A percentile compares a stretch with the other conserved stretches of the same genome.
Conservation (phyloP, 306 rosid genomes). For the Quercus bicolor region DNA sequence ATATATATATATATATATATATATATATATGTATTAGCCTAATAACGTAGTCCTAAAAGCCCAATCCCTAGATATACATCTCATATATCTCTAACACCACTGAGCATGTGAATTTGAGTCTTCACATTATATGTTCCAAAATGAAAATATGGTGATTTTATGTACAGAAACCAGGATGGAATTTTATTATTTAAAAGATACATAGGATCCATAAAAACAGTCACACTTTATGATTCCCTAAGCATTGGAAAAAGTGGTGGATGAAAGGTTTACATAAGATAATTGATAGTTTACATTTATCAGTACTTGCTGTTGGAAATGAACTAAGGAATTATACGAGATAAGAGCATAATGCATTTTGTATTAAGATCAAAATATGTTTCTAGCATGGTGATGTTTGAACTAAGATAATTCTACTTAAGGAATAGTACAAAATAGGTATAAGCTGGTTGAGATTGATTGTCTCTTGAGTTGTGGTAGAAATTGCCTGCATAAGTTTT, state of each 20-base stretch:
- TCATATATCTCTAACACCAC: too few relatives aligned
- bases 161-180: neutral
- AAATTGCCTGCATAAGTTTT: neutral
- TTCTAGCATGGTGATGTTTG: neutral
- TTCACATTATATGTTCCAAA: neutral
- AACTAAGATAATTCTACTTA: neutral
- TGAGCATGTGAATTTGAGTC: neutral
- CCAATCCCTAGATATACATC: too few relatives aligned
- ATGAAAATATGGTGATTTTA: neutral
- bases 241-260: neutral
- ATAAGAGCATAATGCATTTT: neutral
- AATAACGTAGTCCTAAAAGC: too few relatives aligned
- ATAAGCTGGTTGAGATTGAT: neutral
- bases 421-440: too few relatives aligned
- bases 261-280: neutral
- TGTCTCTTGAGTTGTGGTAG: neutral
- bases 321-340: neutral
- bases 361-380: neutral
- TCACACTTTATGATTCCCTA: neutral
- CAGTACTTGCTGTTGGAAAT: neutral
- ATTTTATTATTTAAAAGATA: neutral
- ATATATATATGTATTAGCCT: too few relatives aligned
- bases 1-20: too few relatives aligned
- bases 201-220: neutral
- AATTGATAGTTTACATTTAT: neutral